A percentile compares a stretch with the other conserved stretches of the same genome.
phyloP scores from a whole-genome alignment of 2,329 filamentous ascomycete genomes.

The Knufia fluminis region DNA sequence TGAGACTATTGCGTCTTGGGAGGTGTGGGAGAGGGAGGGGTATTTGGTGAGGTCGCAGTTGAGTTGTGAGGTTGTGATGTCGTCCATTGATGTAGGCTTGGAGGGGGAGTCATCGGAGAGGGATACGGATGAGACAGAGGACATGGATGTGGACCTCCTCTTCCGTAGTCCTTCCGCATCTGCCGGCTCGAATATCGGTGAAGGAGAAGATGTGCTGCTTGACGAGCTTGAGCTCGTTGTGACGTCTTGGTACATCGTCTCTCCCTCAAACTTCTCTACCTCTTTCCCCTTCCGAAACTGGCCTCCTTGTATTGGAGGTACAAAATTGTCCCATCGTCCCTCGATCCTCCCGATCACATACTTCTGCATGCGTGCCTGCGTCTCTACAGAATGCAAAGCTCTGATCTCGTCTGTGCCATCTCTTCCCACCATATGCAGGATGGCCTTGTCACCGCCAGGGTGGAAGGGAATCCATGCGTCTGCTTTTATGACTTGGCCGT shows the following conservation, averaged over 20 bases:
- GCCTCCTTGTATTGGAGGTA: constrained; percentile 86
- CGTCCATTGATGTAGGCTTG: constrained; percentile 13
- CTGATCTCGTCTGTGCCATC: constrained; percentile 93
- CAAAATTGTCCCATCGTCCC: constrained; percentile 76
- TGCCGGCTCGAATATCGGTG: constrained; percentile 60
- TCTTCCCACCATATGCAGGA: constrained; percentile 84
- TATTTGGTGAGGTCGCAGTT: constrained; percentile 47
- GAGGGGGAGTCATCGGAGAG: constrained; percentile 25
- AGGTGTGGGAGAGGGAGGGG: constrained; percentile 62
- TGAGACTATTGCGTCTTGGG: constrained; percentile 63
- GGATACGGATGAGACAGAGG: constrained; percentile 49
- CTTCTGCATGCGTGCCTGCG: constrained; percentile 64
- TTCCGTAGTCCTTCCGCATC: constrained; percentile 24
- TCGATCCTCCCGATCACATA: constrained; percentile 79
- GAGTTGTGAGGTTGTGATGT: constrained; percentile 13
- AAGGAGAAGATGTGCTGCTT: constrained; percentile 41
- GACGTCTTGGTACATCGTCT: constrained; percentile 21
- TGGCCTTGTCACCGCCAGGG: constrained; percentile 83
- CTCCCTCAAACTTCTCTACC: constrained; percentile 30
- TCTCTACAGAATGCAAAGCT: constrained; percentile 72
- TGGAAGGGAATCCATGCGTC: constrained; percentile 85
- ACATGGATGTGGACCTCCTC: constrained; percentile 29
- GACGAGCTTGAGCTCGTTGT: constrained; percentile 15
- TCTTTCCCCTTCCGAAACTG: constrained; percentile 49
- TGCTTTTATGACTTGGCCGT: constrained; percentile 72